Percentiles rank a stretch among this genome's conserved stretches.
Evolutionary conservation across 2,329 filamentous ascomycete species (phyloP).

Genomic region (Diaporthe helianthi): DNA sequence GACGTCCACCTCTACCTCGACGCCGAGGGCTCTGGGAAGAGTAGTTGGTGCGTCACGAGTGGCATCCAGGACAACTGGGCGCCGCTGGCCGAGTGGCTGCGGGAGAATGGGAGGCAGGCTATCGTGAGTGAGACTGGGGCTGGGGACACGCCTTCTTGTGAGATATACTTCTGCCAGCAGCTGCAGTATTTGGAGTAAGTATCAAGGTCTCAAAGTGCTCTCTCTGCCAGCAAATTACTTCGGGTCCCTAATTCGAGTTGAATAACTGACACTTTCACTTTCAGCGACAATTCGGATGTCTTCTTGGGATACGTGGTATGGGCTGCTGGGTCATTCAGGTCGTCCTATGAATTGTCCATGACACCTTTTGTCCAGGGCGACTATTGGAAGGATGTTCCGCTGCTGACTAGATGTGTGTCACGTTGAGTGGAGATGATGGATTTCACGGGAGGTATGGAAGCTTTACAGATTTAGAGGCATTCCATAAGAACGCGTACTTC

Average conservation of each 20-base stretch:
- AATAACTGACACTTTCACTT: neutral
- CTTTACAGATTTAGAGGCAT: too few relatives aligned
- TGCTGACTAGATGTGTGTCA: conserved; percentile 6
- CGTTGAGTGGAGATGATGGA: neutral
- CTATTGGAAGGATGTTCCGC: neutral
- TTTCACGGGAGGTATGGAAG: too few relatives aligned
- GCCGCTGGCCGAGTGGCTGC: conserved; percentile 45
- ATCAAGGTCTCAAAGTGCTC: too few relatives aligned
- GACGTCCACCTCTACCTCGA: conserved; percentile 69
- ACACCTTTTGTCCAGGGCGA: neutral
- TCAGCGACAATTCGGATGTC: neutral
- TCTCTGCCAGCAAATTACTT: too few relatives aligned
- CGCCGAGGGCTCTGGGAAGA: conserved; percentile 61
- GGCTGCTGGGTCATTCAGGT: conserved; percentile 15
- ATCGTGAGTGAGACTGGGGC: conserved; percentile 48
- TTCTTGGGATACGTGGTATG: conserved; percentile 17
- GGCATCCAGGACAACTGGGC: conserved; percentile 44
- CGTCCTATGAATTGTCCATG: conserved; percentile 10
- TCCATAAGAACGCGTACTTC: too few relatives aligned
- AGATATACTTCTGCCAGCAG: conserved; percentile 43
- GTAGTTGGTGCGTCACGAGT: conserved; percentile 58
- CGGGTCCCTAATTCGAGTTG: neutral
- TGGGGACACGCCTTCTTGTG: conserved; percentile 44
- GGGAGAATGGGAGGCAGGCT: conserved; percentile 43
- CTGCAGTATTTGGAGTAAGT: conserved; percentile 40